These are phyloP conservation scores for Nakaseomyces glabratus DNA, from an alignment of 1,139 yeast species.

Conservation along the genomic window DNA sequence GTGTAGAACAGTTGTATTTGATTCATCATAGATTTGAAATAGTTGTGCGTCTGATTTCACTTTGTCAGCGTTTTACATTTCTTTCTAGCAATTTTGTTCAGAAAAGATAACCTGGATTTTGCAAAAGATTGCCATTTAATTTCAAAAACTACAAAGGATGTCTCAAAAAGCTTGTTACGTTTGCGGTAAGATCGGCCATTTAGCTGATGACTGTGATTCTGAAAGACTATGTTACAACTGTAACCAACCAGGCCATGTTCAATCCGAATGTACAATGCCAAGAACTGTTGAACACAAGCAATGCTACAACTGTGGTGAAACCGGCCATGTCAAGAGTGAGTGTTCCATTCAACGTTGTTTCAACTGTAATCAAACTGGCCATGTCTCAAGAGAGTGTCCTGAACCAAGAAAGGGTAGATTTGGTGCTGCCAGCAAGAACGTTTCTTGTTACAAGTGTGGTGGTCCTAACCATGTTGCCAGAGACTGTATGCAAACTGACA, in stretches of 20 bases:
- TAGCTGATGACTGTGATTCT: slow-evolving; percentile 80
- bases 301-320: slow-evolving; percentile 74
- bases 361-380: slow-evolving; percentile 83
- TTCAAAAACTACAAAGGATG: slow-evolving; percentile 25
- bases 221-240: slow-evolving; percentile 88
- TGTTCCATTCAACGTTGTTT: slow-evolving; percentile 67
- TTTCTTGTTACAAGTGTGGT: slow-evolving; percentile 85
- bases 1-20: too few species aligned
- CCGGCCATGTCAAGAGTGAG: slow-evolving; percentile 67
- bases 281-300: slow-evolving; percentile 76
- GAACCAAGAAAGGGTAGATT: slow-evolving; percentile 33
- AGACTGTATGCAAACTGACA: slow-evolving; percentile 71
- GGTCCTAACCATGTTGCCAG: slow-evolving; percentile 91
- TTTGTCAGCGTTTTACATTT: too few species aligned
- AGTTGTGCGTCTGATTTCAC: too few species aligned
- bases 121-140: too few species aligned
- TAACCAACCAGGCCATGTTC: slow-evolving; percentile 83
- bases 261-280: slow-evolving; percentile 80
- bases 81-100: too few species aligned
- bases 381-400: slow-evolving; percentile 66
- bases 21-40: too few species aligned
- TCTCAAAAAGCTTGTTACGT: slow-evolving; percentile 83
- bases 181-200: slow-evolving; percentile 89
- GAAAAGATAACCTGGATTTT: neutral
- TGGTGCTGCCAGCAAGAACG: slow-evolving; percentile 29